Percentiles rank a stretch among this genome's conserved stretches.
phyloP scores from a whole-genome alignment of 805 yeast species.

The Kazachstania viticola region DNA sequence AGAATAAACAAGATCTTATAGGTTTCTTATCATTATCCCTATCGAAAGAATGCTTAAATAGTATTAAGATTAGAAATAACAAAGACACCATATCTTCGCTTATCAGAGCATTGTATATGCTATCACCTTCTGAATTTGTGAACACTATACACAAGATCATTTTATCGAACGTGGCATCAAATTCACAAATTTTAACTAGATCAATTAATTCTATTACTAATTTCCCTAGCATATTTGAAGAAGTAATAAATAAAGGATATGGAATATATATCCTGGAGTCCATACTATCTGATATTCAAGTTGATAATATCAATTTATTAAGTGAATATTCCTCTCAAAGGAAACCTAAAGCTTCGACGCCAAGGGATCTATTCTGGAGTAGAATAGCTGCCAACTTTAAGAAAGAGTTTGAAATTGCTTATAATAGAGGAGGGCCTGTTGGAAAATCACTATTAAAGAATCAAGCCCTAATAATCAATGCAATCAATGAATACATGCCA shows the following conservation, averaged over 20 bases:
- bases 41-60: conserved; percentile 8
- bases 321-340: conserved; percentile 12
- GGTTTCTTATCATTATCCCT: conserved; percentile 9
- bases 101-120: conserved; percentile 8
- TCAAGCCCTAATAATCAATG: conserved; percentile 9
- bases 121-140: conserved; percentile 18
- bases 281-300: conserved; percentile 8
- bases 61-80: conserved; percentile 4
- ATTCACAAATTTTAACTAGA: conserved; percentile 14
- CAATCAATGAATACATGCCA: conserved; percentile 13
- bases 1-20: conserved; percentile 15
- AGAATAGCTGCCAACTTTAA: conserved; percentile 16
- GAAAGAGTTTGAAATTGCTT: conserved; percentile 23
- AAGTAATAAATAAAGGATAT: conserved; percentile 9
- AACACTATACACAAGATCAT: conserved; percentile 16
- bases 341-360: conserved; percentile 7
- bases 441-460: conserved; percentile 21
- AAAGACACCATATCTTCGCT: conserved; percentile 5
- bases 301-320: conserved; percentile 9
- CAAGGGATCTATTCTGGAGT: conserved; percentile 20
- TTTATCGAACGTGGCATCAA: conserved; percentile 8
- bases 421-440: conserved; percentile 27
- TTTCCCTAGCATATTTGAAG: conserved; percentile 16
- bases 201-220: conserved; percentile 22
- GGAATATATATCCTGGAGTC: conserved; percentile 9